Evolutionary conservation across 1,284 basidiomycete species (phyloP), one percentile per base, ranked within the genome.

Genomic region (Austroboletus novae-zelandiae): DNA sequence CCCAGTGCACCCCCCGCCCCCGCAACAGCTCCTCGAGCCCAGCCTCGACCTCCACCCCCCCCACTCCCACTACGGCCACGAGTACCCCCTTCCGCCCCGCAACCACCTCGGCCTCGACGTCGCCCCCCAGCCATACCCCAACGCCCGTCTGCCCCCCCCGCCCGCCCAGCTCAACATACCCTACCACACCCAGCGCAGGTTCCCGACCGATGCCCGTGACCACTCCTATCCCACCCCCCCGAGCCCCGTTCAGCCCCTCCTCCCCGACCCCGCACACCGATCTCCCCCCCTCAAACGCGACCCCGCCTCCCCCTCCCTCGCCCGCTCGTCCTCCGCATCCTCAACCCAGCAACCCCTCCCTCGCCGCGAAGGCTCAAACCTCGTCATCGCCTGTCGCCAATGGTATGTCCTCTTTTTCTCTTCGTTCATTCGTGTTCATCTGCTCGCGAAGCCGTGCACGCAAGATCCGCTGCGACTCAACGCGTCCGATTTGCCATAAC

Each of bases 401-500:
- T 83, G 81, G 81, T 82, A 63, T 54, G 78, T 69, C 52, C 47
- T 46, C 48, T 64, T 52, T 53, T 57, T 58, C 29, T 25, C 57
- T 57, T 60, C 58, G 53, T 40, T 45, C 58, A 68, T 64, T 66
- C 69, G 68, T 61, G 64, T 69, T 65, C 66, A 65, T 62, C 51
- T 68, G 53, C 44, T 13, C 58, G 65, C 70, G 58, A 70, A 85
- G 88, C 68, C 88, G 89, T 54, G 76, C 79, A 54, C 82, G 87
- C 67, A 91, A 91, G 76, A 90, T 90, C 61, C 83, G 85, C 53
- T 91, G 87, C 73, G 89, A 90, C 69, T 90, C 87, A 48, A 85
- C 82, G 39, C 77, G 87, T 61, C 87, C 87, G 56, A 76, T 79
- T 54, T 91, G 87, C 74, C 79, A 85, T 71, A 90, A 89, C 68